These are phyloP conservation scores for Geosmithia flava DNA, from an alignment of 2,329 filamentous ascomycete species.

Conservation along the genomic window DNA sequence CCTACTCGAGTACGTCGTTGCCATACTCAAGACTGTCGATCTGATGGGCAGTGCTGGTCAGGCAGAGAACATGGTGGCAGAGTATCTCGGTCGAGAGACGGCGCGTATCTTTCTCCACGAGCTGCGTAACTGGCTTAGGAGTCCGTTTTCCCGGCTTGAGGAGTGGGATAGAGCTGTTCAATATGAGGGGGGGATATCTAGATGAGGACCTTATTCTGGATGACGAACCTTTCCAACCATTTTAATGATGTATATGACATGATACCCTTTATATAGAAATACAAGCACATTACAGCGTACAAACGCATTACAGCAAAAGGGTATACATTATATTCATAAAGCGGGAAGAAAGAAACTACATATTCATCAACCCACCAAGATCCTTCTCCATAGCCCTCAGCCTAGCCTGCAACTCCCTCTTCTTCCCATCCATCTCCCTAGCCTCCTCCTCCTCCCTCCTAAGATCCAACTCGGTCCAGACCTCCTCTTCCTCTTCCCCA, in stretches of 20 bases:
- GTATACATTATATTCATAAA: neutral
- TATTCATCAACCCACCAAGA: slow-evolving; percentile 37
- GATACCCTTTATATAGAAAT: neutral
- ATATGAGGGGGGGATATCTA: slow-evolving; percentile 39
- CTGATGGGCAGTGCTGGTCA: slow-evolving; percentile 66
- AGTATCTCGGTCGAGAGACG: slow-evolving; percentile 66
- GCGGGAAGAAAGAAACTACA: slow-evolving; percentile 20
- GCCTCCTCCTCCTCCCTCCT: slow-evolving; percentile 56
- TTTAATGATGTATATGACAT: neutral
- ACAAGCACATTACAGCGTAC: neutral
- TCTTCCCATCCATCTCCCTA: slow-evolving; percentile 41
- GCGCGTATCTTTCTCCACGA: slow-evolving; percentile 75
- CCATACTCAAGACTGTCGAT: slow-evolving; percentile 73
- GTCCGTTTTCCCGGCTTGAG: slow-evolving; percentile 57
- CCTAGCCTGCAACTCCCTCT: slow-evolving; percentile 35
- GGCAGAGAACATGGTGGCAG: slow-evolving; percentile 65
- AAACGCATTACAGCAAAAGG: neutral
- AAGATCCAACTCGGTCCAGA: slow-evolving; percentile 57
- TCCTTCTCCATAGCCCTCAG: slow-evolving; percentile 43
- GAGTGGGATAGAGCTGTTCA: slow-evolving; percentile 76
- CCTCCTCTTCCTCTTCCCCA: slow-evolving; percentile 47
- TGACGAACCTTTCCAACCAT: neutral
- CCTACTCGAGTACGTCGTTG: slow-evolving; percentile 73
- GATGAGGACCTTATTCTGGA: no score
- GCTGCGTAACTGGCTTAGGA: slow-evolving; percentile 68